Base-by-base conservation (phyloP, 345 rosid genomes). In the Leavenworthia alabamica region DNA sequence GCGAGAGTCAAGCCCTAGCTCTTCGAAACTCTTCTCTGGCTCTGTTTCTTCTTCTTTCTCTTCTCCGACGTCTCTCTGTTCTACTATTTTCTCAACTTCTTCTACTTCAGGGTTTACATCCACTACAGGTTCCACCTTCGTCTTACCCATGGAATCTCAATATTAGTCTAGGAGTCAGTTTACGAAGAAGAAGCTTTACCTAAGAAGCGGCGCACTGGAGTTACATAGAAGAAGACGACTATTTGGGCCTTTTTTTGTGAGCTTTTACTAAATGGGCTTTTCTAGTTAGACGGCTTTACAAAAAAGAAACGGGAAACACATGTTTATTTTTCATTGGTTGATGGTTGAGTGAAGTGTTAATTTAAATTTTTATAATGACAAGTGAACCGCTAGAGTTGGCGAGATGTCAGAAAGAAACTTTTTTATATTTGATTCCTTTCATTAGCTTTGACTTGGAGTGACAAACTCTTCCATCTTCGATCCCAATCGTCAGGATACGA, bases 1-100 rank as follows among this genome's bases (percentile, higher is more conserved):
- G 11, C 95, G 90, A 43, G 86, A 78, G 48, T 92, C 95, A 31
- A 92, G 76, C 4, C 98, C 90, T 12, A 86, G 56, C 26, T 89
- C 83, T 45, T 86, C 97, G 27, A 92, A 89, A 78, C 73, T 85
- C 73, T 83, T 81, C 8, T 76, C 80, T 28, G 46, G 79, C 5
- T 45, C 70, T 37, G 59, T 16, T 19, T 70, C n/a, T 70, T 46
- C 77, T 2, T 11, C 53, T 8, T 67, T 62, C 24, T 49, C 37
- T 29, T 14, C 55, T 28, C 42, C 68, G 10, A 2, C 51, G 23
- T 64, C 67, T 29, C 14, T 66, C 31, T 63, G 45, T 70, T 62
- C 69, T 56, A 66, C 68, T 3, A 33, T 8, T 50, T 11, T 27
- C 67, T 67, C 50, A 16, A 14, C 51, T 19, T 54, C 28, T 7